These are phyloP conservation scores for Schwanniomyces sp. DNA, from an alignment of 805 yeast species.

Conservation along the genomic window DNA sequence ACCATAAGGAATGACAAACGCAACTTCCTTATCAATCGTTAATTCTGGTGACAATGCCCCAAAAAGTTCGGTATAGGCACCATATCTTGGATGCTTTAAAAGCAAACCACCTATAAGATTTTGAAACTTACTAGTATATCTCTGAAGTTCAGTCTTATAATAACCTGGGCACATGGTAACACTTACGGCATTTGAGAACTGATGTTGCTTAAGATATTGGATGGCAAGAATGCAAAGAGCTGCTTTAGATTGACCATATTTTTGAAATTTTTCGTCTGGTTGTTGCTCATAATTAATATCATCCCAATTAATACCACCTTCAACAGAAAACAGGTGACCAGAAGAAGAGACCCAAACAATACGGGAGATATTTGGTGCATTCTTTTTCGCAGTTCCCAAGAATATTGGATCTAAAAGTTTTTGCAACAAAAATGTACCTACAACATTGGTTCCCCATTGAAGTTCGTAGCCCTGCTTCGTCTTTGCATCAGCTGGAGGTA, in stretches of 20 bases:
- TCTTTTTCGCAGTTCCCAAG: conserved; percentile 24
- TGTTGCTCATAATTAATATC: conserved; percentile 24
- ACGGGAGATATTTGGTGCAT: conserved; percentile 28
- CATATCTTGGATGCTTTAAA: conserved; percentile 26
- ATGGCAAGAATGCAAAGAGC: conserved; percentile 30
- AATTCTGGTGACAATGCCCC: conserved; percentile 43
- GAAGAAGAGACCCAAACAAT: conserved; percentile 47
- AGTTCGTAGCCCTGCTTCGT: conserved; percentile 45
- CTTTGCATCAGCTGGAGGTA: conserved; percentile 25
- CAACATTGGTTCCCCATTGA: conserved; percentile 46
- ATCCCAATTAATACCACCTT: conserved; percentile 31
- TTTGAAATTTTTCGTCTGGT: conserved; percentile 7
- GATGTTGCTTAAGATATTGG: conserved; percentile 31
- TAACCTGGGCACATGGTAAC: conserved; percentile 44
- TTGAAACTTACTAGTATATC: conserved; percentile 15
- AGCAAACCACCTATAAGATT: conserved; percentile 9
- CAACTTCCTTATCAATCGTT: conserved; percentile 28
- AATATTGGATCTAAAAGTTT: conserved; percentile 38
- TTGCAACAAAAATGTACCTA: conserved; percentile 48
- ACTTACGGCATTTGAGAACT: conserved; percentile 27
- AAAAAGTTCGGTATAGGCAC: conserved; percentile 46
- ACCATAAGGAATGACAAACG: conserved; percentile 39
- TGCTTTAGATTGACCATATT: conserved; percentile 47
- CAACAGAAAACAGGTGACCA: conserved; percentile 27
- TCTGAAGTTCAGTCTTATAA: conserved; percentile 32